A percentile compares a stretch with the other conserved stretches of the same genome.
Evolutionary conservation across 2,329 filamentous ascomycete species (phyloP).

Genomic region (Verticillium klebahnii): DNA sequence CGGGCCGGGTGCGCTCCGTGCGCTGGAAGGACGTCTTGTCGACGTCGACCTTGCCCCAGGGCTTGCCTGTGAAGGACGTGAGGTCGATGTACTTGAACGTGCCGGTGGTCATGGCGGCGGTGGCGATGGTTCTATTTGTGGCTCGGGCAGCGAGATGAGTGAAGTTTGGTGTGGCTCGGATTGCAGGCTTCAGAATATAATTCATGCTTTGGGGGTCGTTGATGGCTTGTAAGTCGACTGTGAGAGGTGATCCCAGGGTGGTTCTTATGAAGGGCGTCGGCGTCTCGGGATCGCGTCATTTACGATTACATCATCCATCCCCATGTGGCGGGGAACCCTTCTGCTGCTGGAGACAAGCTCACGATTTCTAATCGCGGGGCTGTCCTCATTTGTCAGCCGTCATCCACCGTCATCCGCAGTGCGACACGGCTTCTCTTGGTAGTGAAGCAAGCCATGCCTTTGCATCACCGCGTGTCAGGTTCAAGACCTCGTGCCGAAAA

Average conservation of each 20-base stretch:
- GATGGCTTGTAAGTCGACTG: no score
- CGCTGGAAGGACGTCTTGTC: conserved; percentile 49
- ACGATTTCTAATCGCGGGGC: neutral
- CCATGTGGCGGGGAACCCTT: neutral
- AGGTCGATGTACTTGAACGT: conserved; percentile 59
- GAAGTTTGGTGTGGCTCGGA: neutral
- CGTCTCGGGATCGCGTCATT: neutral
- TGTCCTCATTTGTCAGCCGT: neutral
- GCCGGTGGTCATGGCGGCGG: conserved; percentile 48
- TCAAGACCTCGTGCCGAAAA: no score
- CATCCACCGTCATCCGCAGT: neutral
- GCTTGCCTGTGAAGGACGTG: conserved; percentile 35
- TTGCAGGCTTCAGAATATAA: neutral
- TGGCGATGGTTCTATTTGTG: neutral
- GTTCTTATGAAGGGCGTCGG: neutral
- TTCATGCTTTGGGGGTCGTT: neutral
- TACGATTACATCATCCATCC: neutral
- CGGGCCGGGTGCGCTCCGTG: conserved; percentile 37
- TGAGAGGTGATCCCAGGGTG: neutral
- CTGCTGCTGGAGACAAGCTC: neutral
- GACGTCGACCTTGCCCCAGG: conserved; percentile 63
- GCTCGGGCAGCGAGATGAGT: neutral
- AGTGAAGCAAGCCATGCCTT: no score
- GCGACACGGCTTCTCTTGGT: neutral
- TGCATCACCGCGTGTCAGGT: no score